Conservation (phyloP, 2,329 filamentous ascomycete genomes). For the Taxawa tesnikishii region DNA sequence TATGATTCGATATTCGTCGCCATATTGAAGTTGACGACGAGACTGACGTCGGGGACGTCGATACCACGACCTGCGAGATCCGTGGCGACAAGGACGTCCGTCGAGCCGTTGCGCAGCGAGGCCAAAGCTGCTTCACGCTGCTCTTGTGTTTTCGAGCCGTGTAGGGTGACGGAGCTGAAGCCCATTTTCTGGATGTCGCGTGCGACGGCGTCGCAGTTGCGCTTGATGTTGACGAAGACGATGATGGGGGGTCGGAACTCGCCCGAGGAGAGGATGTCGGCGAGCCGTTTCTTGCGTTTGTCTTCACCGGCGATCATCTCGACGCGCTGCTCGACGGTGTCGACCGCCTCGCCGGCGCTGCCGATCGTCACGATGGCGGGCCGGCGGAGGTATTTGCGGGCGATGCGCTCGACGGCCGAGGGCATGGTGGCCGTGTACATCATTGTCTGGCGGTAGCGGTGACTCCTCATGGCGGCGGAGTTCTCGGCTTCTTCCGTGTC, state of each 20-base stretch:
- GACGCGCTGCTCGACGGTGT: slow-evolving; percentile 94
- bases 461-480: slow-evolving; percentile 67
- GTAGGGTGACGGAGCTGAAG: slow-evolving; percentile 77
- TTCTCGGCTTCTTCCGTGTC: slow-evolving; percentile 89
- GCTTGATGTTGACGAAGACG: slow-evolving; percentile 99
- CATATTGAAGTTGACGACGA: slow-evolving; percentile 99
- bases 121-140: slow-evolving; percentile 88
- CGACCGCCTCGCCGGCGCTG: slow-evolving; percentile 87
- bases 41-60: slow-evolving; percentile 83
- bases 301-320: slow-evolving; percentile 87
- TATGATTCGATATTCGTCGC: slow-evolving; percentile 84
- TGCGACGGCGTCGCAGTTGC: slow-evolving; percentile 91
- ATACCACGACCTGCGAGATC: slow-evolving; percentile 96
- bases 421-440: slow-evolving; percentile 99
- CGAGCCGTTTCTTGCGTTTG: slow-evolving; percentile 90
- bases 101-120: slow-evolving; percentile 67
- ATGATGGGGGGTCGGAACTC: slow-evolving; percentile 87
- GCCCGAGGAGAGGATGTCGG: slow-evolving; percentile 70
- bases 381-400: slow-evolving; percentile 88
- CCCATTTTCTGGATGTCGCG: slow-evolving; percentile 91
- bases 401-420: slow-evolving; percentile 79
- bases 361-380: slow-evolving; percentile 93
- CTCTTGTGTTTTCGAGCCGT: slow-evolving; percentile 94
- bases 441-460: slow-evolving; percentile 92
- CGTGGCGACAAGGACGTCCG: slow-evolving; percentile 86